Evolutionary conservation across 2,329 filamentous ascomycete genomes (phyloP).

Genomic region (Xylariaceae sp.): DNA sequence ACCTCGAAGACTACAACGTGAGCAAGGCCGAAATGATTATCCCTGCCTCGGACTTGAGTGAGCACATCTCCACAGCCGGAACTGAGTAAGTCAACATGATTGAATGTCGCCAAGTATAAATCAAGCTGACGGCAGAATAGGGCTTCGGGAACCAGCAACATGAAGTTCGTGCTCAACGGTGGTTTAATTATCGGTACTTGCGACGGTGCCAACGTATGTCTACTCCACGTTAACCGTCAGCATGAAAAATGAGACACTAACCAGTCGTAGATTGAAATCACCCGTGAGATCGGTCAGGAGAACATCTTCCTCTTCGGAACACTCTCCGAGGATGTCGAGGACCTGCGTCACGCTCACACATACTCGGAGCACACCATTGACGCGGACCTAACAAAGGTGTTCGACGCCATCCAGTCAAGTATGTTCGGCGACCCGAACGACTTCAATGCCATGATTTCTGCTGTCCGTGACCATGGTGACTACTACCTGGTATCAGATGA

Average conservation of each 20-base stretch:
- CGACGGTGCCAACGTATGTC: conserved; percentile 86
- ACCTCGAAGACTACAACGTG: conserved; percentile 97
- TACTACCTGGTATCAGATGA: conserved; percentile 98
- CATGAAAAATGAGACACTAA: conserved; percentile 13
- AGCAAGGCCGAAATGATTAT: conserved; percentile 97
- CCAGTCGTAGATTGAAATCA: conserved; percentile 73
- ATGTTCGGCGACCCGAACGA: conserved; percentile 73
- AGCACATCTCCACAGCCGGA: conserved; percentile 97
- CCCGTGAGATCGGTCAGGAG: conserved; percentile 88
- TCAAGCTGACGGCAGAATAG: conserved; percentile 30
- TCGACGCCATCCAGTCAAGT: conserved; percentile 71
- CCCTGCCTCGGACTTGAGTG: conserved; percentile 91
- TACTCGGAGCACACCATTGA: conserved; percentile 79
- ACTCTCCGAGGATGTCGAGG: conserved; percentile 91
- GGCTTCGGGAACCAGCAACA: conserved; percentile 86
- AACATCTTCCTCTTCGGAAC: conserved; percentile 99
- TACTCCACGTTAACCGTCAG: conserved; percentile 38
- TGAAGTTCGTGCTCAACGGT: conserved; percentile 98
- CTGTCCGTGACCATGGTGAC: conserved; percentile 88
- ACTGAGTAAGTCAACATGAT: conserved; percentile 59
- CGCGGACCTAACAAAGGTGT: conserved; percentile 71
- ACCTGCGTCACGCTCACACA: conserved; percentile 83
- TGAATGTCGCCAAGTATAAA: not conserved
- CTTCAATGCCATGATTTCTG: conserved; percentile 77
- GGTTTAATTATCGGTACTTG: conserved; percentile 97